Evolutionary conservation across 805 yeast genomes (phyloP), one percentile per base, ranked within the genome.

Genomic region (Blastobotrys chiropterorum): DNA sequence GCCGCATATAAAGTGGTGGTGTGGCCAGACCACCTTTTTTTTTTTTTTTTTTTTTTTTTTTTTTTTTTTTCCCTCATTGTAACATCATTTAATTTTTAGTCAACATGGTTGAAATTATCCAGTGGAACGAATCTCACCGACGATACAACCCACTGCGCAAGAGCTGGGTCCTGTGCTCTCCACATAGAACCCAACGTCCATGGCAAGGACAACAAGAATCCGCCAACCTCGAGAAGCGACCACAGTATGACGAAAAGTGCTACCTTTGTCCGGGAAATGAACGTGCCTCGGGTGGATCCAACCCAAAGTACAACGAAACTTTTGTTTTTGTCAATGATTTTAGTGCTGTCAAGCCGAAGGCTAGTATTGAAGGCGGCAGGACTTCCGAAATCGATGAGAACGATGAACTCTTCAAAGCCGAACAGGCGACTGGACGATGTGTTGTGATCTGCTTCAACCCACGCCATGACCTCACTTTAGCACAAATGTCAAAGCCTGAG

Each of bases 131-230:
- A 52, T 53, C 87, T 1, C 90, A 85, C 62, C 77, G 88, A 57
- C 74, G 92, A 47, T 80, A 72, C 67, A 85, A 85, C 60, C 89
- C 88, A 2, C 73, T 85, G 56, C 75, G 84, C n/a, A 78, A 79
- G 49, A 67, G 76, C n/a, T 82, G 83, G 80, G 81, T 85, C 21
- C 71, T 85, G 48, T 84, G 85, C 48, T 83, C 89, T 14, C 90
- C 92, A 3, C 92, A 85, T 62, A 72, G 90, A 52, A 80, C 89
- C 30, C 82, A 83, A 65, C 73, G 92, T 58, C 90, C 92, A 17
- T 85, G 90, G 90, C 85, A 81, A 64, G 90, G 90, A 38, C 86
- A 82, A 55, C 74, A 80, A 56, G 90, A 85, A 63, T 72, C 71
- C 38, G 65, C 73, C 14, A 60, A 64, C 49, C 71, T 65, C 44